phyloP scores from a whole-genome alignment of 257 asterid genomes.

The Primulina huaijiensis region DNA sequence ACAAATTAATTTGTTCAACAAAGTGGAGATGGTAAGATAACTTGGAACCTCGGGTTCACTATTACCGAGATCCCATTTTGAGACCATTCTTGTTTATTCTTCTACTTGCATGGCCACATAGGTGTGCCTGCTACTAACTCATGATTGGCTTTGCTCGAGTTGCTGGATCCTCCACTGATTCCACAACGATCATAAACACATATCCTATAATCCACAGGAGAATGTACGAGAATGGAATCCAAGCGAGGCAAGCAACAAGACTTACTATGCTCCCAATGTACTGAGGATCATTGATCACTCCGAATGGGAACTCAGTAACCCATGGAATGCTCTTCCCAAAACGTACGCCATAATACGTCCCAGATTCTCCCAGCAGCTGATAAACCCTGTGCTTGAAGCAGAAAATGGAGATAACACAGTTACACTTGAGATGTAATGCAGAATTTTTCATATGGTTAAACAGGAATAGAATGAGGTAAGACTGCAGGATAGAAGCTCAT shows the following conservation, averaged over 20 bases:
- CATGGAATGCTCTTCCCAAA: slow-evolving; percentile 82
- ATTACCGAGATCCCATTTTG: background rate
- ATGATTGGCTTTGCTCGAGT: slow-evolving; percentile 73
- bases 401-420: background rate
- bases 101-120: background rate
- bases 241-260: slow-evolving; percentile 67
- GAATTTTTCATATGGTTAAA: background rate
- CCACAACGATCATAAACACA: slow-evolving; percentile 57
- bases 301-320: slow-evolving; percentile 85
- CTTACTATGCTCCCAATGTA: slow-evolving; percentile 82
- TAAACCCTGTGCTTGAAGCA: slow-evolving; percentile 61
- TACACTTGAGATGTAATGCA: background rate
- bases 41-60: background rate
- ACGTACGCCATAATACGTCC: slow-evolving; percentile 86
- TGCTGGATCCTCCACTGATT: slow-evolving; percentile 69
- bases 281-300: slow-evolving; percentile 87
- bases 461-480: background rate
- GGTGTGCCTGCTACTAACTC: slow-evolving; percentile 20
- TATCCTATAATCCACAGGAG: slow-evolving; percentile 72
- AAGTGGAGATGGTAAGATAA: background rate
- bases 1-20: background rate
- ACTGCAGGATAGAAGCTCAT: background rate
- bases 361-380: slow-evolving; percentile 84
- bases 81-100: background rate
- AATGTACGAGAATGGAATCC: slow-evolving; percentile 65